Evolutionary conservation across 805 yeast species (phyloP), one percentile per base, ranked within the genome.

Genomic region (Saturnispora gosingensis): DNA sequence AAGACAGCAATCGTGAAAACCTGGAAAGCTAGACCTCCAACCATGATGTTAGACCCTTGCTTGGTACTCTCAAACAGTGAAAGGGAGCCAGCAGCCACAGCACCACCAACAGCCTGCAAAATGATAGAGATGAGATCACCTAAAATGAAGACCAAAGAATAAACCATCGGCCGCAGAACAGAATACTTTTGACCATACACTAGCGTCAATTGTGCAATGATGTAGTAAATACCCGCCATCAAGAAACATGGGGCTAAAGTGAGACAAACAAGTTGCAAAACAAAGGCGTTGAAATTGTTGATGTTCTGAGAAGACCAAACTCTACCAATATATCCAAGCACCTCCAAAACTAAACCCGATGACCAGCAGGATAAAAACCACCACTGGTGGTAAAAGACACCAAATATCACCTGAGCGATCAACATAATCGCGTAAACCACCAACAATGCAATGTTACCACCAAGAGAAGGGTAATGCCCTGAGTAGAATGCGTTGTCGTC

Each of bases 161-260:
- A 83, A 58, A 70, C 71, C 72, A 77, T 72, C 7, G 91, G 90
- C 52, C 67, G 71, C 32, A 78, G 53, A 5, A 68, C 22, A 0
- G 89, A 80, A 56, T 67, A 81, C 16, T 68, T 61, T 52, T 71
- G 68, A 2, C 88, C 88, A 59, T 79, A 81, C 1, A 86, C 65
- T 51, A 82, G 80, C 45, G 82, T 71, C 47, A 84, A 58, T 65
- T 86, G 84, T 5, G 85, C 88, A 56, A 88, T 67, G 50, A 81
- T 71, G 57, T 76, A 83, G 67, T 88, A 89, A 3, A 88, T 72
- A 1, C 91, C 96, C 4, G 85, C 96, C 86, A 86, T 84, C 44
- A 85, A 71, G 64, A 88, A 84, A 20, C 87, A 88, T 0, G 96
- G 96, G 0, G 88, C 91, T 46, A 88, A 66, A 0, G 91, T 86